phyloP scores from a whole-genome alignment of 805 yeast genomes.

The Metschnikowia noctiluminum region DNA sequence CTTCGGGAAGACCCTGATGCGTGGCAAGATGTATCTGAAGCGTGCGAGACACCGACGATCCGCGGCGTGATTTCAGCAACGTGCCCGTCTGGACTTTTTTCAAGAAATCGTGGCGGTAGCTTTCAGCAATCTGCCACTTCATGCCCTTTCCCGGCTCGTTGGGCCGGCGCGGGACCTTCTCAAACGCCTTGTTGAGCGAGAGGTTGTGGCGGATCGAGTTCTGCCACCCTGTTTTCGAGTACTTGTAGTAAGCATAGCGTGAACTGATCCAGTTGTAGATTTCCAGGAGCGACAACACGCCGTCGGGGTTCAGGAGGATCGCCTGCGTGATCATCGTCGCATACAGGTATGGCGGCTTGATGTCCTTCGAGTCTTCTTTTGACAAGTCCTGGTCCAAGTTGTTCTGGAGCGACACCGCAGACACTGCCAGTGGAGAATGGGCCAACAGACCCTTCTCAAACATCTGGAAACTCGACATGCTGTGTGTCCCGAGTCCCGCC shows the following conservation, averaged over 20 bases:
- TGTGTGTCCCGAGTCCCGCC: conserved; percentile 8
- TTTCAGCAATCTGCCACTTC: conserved; percentile 95
- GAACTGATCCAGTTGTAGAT: conserved; percentile 87
- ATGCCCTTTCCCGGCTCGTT: conserved; percentile 98
- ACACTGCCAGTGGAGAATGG: conserved; percentile 36
- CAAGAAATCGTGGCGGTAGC: conserved; percentile 79
- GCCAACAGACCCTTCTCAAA: conserved; percentile 42
- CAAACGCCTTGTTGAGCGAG: conserved; percentile 94
- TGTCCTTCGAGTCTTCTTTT: conserved; percentile 85
- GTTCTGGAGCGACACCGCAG: conserved; percentile 43
- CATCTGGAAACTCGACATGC: conserved; percentile 47
- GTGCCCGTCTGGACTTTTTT: conserved; percentile 76
- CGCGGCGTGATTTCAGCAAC: conserved; percentile 69
- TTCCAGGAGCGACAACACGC: conserved; percentile 84
- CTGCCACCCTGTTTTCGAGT: conserved; percentile 96
- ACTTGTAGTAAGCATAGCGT: conserved; percentile 88
- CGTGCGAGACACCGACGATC: conserved; percentile 77
- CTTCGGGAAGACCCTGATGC: conserved; percentile 51
- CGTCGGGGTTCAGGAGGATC: conserved; percentile 81
- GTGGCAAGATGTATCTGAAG: conserved; percentile 69
- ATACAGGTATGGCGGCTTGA: conserved; percentile 94
- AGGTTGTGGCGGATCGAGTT: conserved; percentile 94
- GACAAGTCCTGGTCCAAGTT: conserved; percentile 64
- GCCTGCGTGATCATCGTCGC: conserved; percentile 99
- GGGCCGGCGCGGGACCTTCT: conserved; percentile 91